These are phyloP conservation scores for Torulaspora indica DNA, from an alignment of 805 yeast genomes.

Conservation along the genomic window DNA sequence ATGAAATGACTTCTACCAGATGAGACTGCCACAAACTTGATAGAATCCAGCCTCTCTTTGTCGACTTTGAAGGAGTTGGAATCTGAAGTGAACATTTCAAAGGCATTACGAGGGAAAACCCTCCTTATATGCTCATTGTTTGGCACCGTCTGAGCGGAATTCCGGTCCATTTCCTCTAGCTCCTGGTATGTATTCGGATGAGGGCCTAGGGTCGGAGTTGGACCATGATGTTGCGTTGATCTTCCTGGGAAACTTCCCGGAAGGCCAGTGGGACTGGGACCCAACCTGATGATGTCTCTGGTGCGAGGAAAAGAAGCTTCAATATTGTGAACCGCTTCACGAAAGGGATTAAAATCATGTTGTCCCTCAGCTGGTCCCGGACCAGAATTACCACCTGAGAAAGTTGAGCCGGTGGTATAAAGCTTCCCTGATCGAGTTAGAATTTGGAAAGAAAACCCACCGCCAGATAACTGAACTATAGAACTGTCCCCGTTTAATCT, in stretches of 20 bases:
- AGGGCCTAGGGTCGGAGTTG: constrained; percentile 25
- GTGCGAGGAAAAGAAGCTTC: constrained; percentile 25
- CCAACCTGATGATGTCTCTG: constrained; percentile 12
- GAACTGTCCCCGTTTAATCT: constrained; percentile 15
- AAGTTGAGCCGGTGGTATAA: constrained; percentile 48
- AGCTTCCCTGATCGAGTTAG: constrained; percentile 53
- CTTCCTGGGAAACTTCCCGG: constrained; percentile 17
- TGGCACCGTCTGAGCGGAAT: constrained; percentile 21
- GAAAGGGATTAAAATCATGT: constrained; percentile 36
- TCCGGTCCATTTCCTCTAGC: constrained; percentile 23
- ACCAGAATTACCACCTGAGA: constrained; percentile 40
- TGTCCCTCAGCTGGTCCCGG: constrained; percentile 39
- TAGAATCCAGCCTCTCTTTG: constrained; percentile 20
- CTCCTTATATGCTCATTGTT: constrained; percentile 30
- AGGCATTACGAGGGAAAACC: constrained; percentile 29
- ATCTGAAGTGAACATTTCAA: constrained; percentile 20
- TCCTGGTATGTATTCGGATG: constrained; percentile 30
- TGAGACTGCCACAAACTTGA: constrained; percentile 45
- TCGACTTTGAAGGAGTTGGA: constrained; percentile 14
- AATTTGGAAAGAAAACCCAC: constrained; percentile 61
- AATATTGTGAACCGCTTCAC: constrained; percentile 24
- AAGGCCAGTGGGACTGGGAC: constrained; percentile 20
- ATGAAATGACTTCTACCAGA: constrained; percentile 64
- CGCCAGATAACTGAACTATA: constrained; percentile 44
- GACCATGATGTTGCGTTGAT: constrained; percentile 13